Evolutionary conservation across 2,329 filamentous ascomycete genomes (phyloP), one percentile per base, ranked within the genome.

Genomic region (Aspergillus fischeri): DNA sequence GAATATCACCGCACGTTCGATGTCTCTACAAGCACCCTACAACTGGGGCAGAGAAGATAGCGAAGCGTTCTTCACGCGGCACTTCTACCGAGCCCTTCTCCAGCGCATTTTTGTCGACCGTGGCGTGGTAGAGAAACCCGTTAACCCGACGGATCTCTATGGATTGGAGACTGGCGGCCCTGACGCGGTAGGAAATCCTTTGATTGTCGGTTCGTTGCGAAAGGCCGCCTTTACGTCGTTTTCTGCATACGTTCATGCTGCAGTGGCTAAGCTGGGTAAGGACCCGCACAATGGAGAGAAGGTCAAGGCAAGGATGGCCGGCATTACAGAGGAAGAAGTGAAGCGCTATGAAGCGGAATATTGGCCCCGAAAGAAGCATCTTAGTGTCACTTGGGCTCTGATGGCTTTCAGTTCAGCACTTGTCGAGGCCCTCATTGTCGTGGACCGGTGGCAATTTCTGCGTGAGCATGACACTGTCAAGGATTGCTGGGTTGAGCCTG

Each of bases 1-100:
- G 56, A 97, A 99, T 74, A 96, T 97, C 70, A 99, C 94, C 3
- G 92, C 94, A 1, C 86, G 94, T 48, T 96, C 96, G 89, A 97
- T 97, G 93, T 93, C 93, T 2, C 92, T 95, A 51, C 94, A 99
- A 77, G 94, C 94, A 7, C 92, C 94, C 1, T 82, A 87, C 58
- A 99, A 99, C 77, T 99, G 94, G 94, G 89, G 89, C 2, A 79
- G 81, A 25, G 78, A 82, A 28, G 92, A 96, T 59, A 95, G 90
- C 70, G 88, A 92, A 52, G 81, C 80, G 7, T 99, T 97, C 77
- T 97, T 99, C 78, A 91, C 87, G 0, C 84, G 93, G 0, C 94
- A 99, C 73, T 96, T 94, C 75, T 99, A 89, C 78, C 89, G 94
- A 48, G 91, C 94, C 0, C 80, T 97, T 0, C 79, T 97, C 24